Evolutionary conservation across 768 basidiomycete species (phyloP), one percentile per base, ranked within the genome.

Genomic region (Russula earlei): DNA sequence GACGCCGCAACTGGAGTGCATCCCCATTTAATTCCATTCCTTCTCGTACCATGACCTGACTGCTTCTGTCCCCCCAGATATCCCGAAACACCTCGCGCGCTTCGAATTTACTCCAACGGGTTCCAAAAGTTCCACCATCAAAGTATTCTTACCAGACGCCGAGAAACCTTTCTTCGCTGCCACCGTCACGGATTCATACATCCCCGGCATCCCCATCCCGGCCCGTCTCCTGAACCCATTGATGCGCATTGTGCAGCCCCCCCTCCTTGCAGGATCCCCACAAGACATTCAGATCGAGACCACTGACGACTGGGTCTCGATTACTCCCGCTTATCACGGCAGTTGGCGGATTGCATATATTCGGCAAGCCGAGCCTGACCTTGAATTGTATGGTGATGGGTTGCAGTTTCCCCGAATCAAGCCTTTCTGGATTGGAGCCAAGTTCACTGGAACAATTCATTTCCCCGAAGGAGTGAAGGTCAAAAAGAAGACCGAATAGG

Each of bases 1-100:
- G 58, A 2, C 60, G 60, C 20, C 20, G 9, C 19, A 53, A 54
- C 44, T 61, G 60, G 60, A 59, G 60, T 61, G 15, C 14, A 44
- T 4, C 5, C 4, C 22, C 10, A 31, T 31, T 31, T 1, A 4
- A 33, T 10, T 24, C 5, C 19, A 36, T 4, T 1, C 19, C 5
- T 15, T 2, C 36, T 1, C n/a, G 11, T 25, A 29, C 9, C 10
- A 6, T 31, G 29, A 1, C 29, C 5, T 10, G 29, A 10, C 10
- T 31, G 29, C 5, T 10, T 3, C 10, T 49, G 33, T 3, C 15
- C 9, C 5, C 6, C 19, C 14, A 62, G 61, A 60, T 27, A 42
- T 53, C 25, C 54, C 34, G 2, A 62, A 56, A 43, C 61, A 50
- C 19, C 51, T 52, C 25, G 61, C 61, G 6, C 47, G 51, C 17